phyloP scores from a whole-genome alignment of 2,329 filamentous ascomycete species.

The Claviceps purpurea region DNA sequence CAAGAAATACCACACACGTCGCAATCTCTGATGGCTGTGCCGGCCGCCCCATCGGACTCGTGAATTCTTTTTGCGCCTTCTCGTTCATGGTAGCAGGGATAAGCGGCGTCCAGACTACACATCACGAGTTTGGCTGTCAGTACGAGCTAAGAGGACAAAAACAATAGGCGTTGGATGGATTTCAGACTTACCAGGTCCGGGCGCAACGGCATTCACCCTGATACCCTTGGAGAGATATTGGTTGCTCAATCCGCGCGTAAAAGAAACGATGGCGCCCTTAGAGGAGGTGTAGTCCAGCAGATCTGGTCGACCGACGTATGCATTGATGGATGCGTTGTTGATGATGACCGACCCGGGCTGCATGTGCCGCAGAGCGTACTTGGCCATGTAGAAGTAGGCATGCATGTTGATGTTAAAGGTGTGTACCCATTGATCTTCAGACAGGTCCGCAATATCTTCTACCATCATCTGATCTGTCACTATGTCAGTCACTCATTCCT shows the following conservation, averaged over 20 bases:
- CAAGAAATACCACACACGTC: constrained; percentile 70
- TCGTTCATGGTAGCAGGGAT: constrained; percentile 61
- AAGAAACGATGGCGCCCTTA: constrained; percentile 66
- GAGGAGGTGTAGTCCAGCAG: constrained; percentile 72
- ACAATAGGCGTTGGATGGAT: background rate
- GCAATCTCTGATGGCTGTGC: constrained; percentile 73
- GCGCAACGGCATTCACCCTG: constrained; percentile 62
- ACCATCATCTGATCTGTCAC: constrained; percentile 40
- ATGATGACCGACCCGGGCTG: constrained; percentile 63
- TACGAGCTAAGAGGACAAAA: background rate
- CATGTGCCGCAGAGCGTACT: constrained; percentile 66
- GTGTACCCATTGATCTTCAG: constrained; percentile 65
- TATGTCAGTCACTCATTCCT: background rate
- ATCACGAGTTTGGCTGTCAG: background rate
- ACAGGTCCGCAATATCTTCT: constrained; percentile 55
- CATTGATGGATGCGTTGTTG: constrained; percentile 77
- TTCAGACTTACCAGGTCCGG: constrained; percentile 40
- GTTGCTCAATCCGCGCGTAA: constrained; percentile 65
- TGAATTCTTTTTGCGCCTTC: constrained; percentile 59
- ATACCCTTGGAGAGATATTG: constrained; percentile 61
- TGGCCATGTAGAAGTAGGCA: constrained; percentile 67
- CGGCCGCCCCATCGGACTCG: constrained; percentile 61
- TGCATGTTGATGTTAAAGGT: constrained; percentile 80
- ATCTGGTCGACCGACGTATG: constrained; percentile 67
- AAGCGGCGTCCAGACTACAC: constrained; percentile 58